Evolutionary conservation across 352 stramenopile genomes (phyloP).

Genomic region (Pelagophyceae sp.): DNA sequence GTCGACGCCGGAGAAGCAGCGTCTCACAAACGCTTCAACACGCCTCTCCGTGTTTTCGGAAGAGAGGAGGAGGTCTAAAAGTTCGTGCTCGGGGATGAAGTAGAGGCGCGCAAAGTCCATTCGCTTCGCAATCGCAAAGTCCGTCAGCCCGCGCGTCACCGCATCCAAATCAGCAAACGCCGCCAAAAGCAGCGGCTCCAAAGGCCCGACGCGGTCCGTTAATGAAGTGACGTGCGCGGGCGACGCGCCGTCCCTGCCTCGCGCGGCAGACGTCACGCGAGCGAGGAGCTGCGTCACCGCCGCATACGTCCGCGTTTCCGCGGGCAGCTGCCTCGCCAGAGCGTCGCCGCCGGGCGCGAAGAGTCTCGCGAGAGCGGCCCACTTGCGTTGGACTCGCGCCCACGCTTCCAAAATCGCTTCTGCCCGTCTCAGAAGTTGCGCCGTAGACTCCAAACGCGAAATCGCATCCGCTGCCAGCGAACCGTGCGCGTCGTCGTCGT

Average conservation of each 20-base stretch:
- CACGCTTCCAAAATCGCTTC: background rate
- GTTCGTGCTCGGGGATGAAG: background rate
- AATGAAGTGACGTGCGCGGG: background rate
- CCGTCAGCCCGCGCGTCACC: background rate
- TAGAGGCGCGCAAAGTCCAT: background rate
- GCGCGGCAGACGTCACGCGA: background rate
- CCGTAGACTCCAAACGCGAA: background rate
- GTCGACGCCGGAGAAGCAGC: background rate
- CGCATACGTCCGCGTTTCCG: background rate
- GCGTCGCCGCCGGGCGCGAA: background rate
- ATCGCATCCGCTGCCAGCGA: background rate
- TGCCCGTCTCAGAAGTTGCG: background rate
- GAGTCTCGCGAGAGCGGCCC: background rate
- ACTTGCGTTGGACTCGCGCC: background rate
- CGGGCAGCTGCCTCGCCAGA: background rate
- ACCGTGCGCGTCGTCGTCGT: background rate
- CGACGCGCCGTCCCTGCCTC: background rate
- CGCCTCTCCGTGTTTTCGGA: background rate
- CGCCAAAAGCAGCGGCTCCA: background rate
- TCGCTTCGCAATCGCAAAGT: background rate
- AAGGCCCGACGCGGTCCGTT: background rate
- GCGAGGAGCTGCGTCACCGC: background rate
- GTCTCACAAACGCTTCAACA: background rate
- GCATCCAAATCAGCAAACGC: background rate
- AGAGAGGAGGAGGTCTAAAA: background rate